These are phyloP conservation scores for Cladosporium sphaerospermum DNA, from an alignment of 2,329 filamentous ascomycete species.

Conservation along the genomic window DNA sequence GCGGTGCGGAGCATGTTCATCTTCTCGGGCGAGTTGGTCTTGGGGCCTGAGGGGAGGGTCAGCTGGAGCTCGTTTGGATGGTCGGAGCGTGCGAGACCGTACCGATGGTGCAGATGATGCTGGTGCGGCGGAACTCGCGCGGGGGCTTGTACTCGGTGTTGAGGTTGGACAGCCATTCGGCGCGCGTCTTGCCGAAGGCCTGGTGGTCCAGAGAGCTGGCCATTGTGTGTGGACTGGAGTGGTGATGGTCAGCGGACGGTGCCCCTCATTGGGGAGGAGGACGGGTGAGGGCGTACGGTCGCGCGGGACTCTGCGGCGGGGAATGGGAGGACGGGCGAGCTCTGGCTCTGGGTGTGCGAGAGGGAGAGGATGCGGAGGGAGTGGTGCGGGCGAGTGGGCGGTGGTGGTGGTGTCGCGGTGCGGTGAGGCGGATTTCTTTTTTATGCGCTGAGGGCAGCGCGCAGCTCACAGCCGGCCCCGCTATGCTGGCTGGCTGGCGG, in stretches of 20 bases:
- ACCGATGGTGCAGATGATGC: constrained; percentile 98
- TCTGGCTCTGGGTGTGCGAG: constrained; percentile 2
- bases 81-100: constrained; percentile 12
- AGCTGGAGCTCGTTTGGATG: background rate
- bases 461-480: constrained; percentile 7
- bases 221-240: constrained; percentile 38
- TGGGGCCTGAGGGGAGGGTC: constrained; percentile 54
- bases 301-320: background rate
- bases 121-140: constrained; percentile 89
- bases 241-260: constrained; percentile 4
- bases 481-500: background rate
- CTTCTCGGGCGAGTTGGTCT: constrained; percentile 96
- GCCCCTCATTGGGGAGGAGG: constrained; percentile 6
- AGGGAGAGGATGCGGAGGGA: background rate
- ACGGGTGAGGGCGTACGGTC: background rate
- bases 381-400: background rate
- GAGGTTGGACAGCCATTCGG: constrained; percentile 68
- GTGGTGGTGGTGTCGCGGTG: background rate
- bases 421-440: constrained; percentile 10
- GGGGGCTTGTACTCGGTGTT: constrained; percentile 83
- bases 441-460: constrained; percentile 7
- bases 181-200: constrained; percentile 61
- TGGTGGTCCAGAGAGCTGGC: constrained; percentile 80
- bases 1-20: constrained; percentile 85
- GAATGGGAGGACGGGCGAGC: background rate